A percentile compares a stretch with the other conserved stretches of the same genome.
Evolutionary conservation across 257 asterid species (phyloP).

Genomic region (Lycium barbarum): DNA sequence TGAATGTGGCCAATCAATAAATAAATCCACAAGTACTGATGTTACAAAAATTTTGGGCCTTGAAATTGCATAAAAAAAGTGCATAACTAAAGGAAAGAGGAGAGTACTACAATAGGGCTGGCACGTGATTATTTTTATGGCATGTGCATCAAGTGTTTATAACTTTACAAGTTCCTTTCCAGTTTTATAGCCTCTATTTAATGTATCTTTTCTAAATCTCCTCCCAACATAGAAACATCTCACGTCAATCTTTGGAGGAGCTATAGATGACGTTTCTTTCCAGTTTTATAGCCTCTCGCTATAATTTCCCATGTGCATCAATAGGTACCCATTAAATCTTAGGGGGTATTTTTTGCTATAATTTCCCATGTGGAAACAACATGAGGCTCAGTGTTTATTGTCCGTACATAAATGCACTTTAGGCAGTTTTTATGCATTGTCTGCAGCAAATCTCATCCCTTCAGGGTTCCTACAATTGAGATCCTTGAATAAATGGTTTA

Average conservation of each 20-base stretch:
- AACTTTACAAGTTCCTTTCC: not conserved
- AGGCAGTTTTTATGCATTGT: not conserved
- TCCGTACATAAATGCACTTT: not conserved
- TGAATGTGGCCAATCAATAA: not conserved
- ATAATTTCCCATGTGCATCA: not conserved
- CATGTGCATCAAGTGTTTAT: conserved; percentile 5
- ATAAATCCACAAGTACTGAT: not conserved
- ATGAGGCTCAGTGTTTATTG: not conserved
- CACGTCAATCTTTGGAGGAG: not conserved
- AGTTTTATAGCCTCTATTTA: not conserved
- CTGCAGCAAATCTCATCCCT: conserved; percentile 2
- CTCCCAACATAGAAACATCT: not conserved
- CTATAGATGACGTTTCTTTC: not conserved
- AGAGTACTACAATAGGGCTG: not conserved
- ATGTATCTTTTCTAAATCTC: conserved; percentile 25
- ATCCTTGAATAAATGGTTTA: not conserved
- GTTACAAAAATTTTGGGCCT: not conserved
- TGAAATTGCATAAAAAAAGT: not conserved
- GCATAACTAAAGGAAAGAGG: not conserved
- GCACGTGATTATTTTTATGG: not conserved
- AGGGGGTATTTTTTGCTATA: not conserved
- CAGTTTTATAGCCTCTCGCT: not conserved
- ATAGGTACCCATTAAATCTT: conserved; percentile 16
- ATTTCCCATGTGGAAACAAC: not conserved
- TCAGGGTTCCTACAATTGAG: not conserved